A percentile compares a stretch with the other conserved stretches of the same genome.
phyloP scores from a whole-genome alignment of 1,284 basidiomycete genomes.

The Fomitopsis pinicola region DNA sequence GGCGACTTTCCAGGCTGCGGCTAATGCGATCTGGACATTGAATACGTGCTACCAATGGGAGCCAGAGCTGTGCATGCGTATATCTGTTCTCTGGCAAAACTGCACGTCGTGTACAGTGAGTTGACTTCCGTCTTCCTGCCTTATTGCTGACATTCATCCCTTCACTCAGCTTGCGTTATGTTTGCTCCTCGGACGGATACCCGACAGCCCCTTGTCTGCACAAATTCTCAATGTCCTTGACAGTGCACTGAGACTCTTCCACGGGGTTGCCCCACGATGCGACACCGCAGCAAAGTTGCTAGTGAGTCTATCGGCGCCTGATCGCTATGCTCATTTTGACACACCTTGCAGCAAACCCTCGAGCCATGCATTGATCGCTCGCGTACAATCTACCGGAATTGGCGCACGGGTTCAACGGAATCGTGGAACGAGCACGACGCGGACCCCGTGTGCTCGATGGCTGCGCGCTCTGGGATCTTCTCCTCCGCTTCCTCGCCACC shows the following conservation, averaged over 20 bases:
- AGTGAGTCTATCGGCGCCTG: constrained; percentile 34
- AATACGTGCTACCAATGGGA: constrained; percentile 48
- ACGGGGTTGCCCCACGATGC: constrained; percentile 48
- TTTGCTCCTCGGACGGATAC: constrained; percentile 60
- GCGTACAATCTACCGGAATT: constrained; percentile 20
- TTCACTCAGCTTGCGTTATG: constrained; percentile 56
- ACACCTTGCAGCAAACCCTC: constrained; percentile 17
- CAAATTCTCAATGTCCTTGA: constrained; percentile 62
- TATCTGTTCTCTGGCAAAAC: constrained; percentile 63
- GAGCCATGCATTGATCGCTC: constrained; percentile 20
- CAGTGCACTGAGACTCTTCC: constrained; percentile 54
- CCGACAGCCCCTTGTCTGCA: constrained; percentile 51
- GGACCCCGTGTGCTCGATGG: constrained; percentile 25
- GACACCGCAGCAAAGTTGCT: constrained; percentile 56
- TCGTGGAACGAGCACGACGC: constrained; percentile 10
- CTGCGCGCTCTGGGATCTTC: constrained; percentile 16
- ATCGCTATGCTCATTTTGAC: neutral
- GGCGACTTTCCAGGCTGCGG: constrained; percentile 55
- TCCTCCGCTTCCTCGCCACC: neutral
- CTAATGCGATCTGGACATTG: constrained; percentile 52
- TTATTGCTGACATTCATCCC: neutral
- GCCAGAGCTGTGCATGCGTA: constrained; percentile 49
- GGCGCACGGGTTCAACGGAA: constrained; percentile 18
- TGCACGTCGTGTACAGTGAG: constrained; percentile 59
- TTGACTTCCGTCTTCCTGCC: neutral